These are phyloP conservation scores for Malus asiatica DNA, from an alignment of 306 rosid genomes.

Conservation along the genomic window DNA sequence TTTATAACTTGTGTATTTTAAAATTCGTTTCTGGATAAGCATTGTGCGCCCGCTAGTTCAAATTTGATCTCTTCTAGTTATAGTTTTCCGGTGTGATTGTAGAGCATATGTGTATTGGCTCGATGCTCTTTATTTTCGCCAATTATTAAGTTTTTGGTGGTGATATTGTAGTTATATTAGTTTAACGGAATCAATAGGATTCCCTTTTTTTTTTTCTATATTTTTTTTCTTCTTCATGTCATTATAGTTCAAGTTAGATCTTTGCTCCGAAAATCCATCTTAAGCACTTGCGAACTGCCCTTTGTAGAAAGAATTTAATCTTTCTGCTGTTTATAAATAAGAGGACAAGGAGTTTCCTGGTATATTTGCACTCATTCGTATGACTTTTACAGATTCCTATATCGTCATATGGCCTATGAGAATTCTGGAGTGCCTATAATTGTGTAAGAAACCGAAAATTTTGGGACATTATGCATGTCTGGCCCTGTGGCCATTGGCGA, in stretches of 20 bases:
- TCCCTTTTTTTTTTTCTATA: background rate
- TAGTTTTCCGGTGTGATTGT: background rate
- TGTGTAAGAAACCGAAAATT: constrained; percentile 36
- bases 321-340: constrained; percentile 25
- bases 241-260: background rate
- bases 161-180: background rate
- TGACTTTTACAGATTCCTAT: constrained; percentile 27
- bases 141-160: background rate
- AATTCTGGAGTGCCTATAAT: constrained; percentile 24
- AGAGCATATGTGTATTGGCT: background rate
- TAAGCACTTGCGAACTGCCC: constrained; percentile 2
- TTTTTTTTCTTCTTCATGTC: background rate
- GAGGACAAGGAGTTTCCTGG: constrained; percentile 31
- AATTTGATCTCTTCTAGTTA: background rate
- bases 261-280: background rate
- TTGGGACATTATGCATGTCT: constrained; percentile 92
- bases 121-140: background rate
- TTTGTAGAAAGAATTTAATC: constrained; percentile 10
- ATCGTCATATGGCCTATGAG: constrained; percentile 38
- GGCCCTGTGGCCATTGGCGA: constrained; percentile 74
- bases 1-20: background rate
- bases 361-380: constrained; percentile 13
- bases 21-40: constrained; percentile 2
- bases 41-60: background rate
- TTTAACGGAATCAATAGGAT: background rate